A percentile compares a stretch with the other conserved stretches of the same genome.
phyloP scores from a whole-genome alignment of 805 yeast species.

The Yamadazyma laniorum region DNA sequence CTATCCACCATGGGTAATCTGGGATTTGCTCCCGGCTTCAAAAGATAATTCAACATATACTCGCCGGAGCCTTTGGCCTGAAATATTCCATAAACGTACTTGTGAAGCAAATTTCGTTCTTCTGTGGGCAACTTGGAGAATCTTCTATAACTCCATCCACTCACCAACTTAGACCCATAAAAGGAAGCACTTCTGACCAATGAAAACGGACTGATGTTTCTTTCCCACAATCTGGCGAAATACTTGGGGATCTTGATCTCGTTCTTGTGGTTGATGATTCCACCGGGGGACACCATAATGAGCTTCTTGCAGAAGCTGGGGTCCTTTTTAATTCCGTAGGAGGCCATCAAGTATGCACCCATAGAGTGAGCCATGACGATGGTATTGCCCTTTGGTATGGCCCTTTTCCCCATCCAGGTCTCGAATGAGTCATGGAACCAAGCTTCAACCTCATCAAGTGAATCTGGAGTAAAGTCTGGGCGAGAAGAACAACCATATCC shows the following conservation, averaged over 20 bases:
- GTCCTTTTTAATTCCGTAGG: constrained; percentile 56
- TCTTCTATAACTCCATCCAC: constrained; percentile 86
- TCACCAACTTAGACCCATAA: constrained; percentile 77
- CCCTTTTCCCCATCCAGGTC: constrained; percentile 57
- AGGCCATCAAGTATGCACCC: constrained; percentile 81
- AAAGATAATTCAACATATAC: constrained; percentile 76
- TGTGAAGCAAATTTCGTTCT: constrained; percentile 60
- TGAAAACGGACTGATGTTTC: constrained; percentile 80
- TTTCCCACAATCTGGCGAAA: constrained; percentile 82
- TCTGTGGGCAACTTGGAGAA: constrained; percentile 55
- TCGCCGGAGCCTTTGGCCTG: constrained; percentile 90
- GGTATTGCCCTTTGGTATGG: constrained; percentile 39
- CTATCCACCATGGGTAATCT: constrained; percentile 64
- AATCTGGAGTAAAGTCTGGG: constrained; percentile 49
- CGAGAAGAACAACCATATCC: constrained; percentile 92
- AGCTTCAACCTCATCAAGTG: constrained; percentile 51
- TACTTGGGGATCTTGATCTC: constrained; percentile 63
- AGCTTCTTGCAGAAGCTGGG: constrained; percentile 65
- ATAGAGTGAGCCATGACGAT: constrained; percentile 81
- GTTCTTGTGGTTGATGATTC: constrained; percentile 53
- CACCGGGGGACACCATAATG: constrained; percentile 89
- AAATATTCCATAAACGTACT: constrained; percentile 80
- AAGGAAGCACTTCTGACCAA: constrained; percentile 77
- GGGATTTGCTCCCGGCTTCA: constrained; percentile 92
- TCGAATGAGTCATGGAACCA: constrained; percentile 67